Conservation (phyloP, 2,329 filamentous ascomycete genomes). For the Aaosphaeria arxii region DNA sequence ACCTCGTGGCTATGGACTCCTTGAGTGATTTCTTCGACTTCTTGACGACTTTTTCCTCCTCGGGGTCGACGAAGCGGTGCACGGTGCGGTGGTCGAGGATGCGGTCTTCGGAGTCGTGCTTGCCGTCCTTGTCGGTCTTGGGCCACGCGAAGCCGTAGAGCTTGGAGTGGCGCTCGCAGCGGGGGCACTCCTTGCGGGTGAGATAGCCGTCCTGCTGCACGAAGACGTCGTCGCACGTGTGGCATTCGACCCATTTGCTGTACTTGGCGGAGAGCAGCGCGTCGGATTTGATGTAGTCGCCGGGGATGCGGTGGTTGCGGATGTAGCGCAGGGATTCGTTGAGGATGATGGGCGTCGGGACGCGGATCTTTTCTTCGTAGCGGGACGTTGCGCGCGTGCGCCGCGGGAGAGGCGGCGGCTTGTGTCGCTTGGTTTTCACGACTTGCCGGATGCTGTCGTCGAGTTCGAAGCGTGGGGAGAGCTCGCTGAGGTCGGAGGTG, state of each 20-base stretch:
- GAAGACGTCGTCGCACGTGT: constrained; percentile 76
- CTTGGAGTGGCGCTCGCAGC: constrained; percentile 94
- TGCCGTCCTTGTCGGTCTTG: constrained; percentile 81
- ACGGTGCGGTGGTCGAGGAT: constrained; percentile 83
- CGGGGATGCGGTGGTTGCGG: constrained; percentile 34
- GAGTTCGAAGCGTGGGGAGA: constrained; percentile 37
- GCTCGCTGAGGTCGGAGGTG: constrained; percentile 38
- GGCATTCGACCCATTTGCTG: constrained; percentile 84
- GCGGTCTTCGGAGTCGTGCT: constrained; percentile 64
- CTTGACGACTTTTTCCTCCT: constrained; percentile 52
- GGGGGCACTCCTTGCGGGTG: constrained; percentile 79
- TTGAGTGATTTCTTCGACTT: constrained; percentile 23
- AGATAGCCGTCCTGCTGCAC: constrained; percentile 86
- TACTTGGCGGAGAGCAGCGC: constrained; percentile 73
- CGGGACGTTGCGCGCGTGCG: constrained; percentile 36
- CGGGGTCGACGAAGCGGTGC: constrained; percentile 76
- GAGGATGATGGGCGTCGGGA: constrained; percentile 27
- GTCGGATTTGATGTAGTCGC: constrained; percentile 74
- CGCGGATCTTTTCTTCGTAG: constrained; percentile 19
- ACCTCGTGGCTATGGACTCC: constrained; percentile 19
- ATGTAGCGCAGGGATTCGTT: constrained; percentile 17
- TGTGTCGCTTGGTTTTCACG: constrained; percentile 30
- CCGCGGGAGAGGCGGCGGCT: constrained; percentile 18
- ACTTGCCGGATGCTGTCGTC: constrained; percentile 36
- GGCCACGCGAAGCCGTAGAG: constrained; percentile 95